Evolutionary conservation across 352 stramenopile species (phyloP), one percentile per base, ranked within the genome.

Genomic region (Lagenidium sp.): DNA sequence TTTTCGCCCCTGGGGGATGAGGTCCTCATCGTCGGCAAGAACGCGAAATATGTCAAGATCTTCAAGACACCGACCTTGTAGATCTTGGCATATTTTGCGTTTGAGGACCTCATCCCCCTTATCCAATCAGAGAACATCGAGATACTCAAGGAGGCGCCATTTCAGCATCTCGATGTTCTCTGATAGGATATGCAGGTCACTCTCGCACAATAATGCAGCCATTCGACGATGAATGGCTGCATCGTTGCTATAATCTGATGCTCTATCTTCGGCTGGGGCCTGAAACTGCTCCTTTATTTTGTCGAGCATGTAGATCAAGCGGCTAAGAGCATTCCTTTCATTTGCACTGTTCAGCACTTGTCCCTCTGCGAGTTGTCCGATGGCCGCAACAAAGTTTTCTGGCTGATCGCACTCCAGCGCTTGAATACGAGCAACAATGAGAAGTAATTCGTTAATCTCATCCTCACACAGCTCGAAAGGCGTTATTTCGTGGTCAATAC

Each of bases 111-210:
- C 23, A 31, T 50, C n/a, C 30, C 26, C 35, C 28, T 30, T 19
- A 40, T 26, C 45, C n/a, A 7, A 24, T 25, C 45, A 30, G 18
- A 45, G 25, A 25, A 51, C 20, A 24, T 21, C 36, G 6, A 85
- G 56, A 34, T 83, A 58, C 15, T 74, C 63, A 13, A 83, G 53
- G 26, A 85, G 47, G 36, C 75, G 72, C 65, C 68, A 81, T 50
- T 91, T 80, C 44, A 88, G 64, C 61, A 82, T 69, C 21, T 71
- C 53, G 29, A 86, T 68, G 36, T 76, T 85, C 47, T 80, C 70
- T 1, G 60, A 41, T 12, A 91, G 45, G 45, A 91, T 84, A 32
- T 50, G 50, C 38, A 73, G 73, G 52, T 91, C 78, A 22, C 66
- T 82, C 20, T 64, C 58, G 21, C 69, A 64, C 21, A 88, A 42